A percentile compares a stretch with the other conserved stretches of the same genome.
Conservation (phyloP, 495 filamentous ascomycete genomes). For the Opeltia flavorubescens region DNA sequence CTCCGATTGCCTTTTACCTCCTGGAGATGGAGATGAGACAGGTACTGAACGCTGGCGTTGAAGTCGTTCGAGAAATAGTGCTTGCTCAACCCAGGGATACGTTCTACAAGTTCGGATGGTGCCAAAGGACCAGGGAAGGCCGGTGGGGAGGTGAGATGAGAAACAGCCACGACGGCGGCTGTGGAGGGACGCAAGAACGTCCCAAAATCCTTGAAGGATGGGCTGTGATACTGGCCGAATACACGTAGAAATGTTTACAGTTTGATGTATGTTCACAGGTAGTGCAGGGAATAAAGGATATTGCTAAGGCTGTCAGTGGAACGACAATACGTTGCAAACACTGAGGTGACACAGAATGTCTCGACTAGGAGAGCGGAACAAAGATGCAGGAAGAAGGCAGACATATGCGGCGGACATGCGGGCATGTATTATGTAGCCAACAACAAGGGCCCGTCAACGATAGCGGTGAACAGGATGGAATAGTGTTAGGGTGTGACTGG, state of each 20-base stretch:
- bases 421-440: background rate
- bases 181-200: conserved; percentile 14
- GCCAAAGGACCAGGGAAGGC: conserved; percentile 10
- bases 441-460: background rate
- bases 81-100: conserved; percentile 3
- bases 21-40: conserved; percentile 23
- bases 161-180: conserved; percentile 16
- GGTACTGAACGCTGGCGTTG: conserved; percentile 14
- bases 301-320: background rate
- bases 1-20: conserved; percentile 17
- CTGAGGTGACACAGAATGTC: background rate
- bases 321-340: background rate
- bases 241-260: background rate
- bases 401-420: background rate
- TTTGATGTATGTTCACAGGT: no score
- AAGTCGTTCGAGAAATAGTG: background rate
- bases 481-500: background rate
- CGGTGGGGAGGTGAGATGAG: conserved; percentile 13
- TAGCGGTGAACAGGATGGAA: background rate
- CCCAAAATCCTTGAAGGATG: conserved; percentile 7
- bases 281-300: background rate
- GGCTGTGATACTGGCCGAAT: background rate
- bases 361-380: background rate
- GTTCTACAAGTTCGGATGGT: conserved; percentile 6
- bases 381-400: background rate